Evolutionary conservation across 148 eudicot species (phyloP).

Genomic region (Fagopyrum homotropicum): DNA sequence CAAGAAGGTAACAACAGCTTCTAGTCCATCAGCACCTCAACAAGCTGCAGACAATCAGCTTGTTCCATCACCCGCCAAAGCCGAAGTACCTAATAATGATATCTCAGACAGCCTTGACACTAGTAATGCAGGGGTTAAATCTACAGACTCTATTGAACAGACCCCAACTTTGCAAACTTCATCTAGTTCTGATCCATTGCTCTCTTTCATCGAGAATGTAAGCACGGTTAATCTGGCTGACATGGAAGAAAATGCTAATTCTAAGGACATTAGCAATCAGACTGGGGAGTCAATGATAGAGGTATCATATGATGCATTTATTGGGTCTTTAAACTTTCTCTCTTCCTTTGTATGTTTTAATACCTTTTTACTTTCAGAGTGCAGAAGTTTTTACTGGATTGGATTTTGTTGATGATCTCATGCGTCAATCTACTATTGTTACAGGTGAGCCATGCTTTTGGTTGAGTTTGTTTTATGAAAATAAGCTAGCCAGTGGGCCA

Average conservation of each 20-base stretch:
- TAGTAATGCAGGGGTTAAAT: not conserved
- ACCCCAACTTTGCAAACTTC: slow-evolving; percentile 3
- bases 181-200: not conserved
- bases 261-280: slow-evolving; percentile 12
- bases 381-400: slow-evolving; percentile 27
- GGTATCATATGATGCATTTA: slow-evolving; percentile 20
- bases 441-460: slow-evolving; percentile 21
- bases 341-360: not conserved
- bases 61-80: slow-evolving; percentile 14
- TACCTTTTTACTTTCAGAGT: slow-evolving; percentile 23
- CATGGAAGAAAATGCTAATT: slow-evolving; percentile 15
- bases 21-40: not conserved
- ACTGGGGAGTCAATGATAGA: slow-evolving; percentile 23
- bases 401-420: slow-evolving; percentile 27
- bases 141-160: not conserved
- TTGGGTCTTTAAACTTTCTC: not conserved
- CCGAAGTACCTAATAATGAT: slow-evolving; percentile 12
- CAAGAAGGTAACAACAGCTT: slow-evolving; percentile 20
- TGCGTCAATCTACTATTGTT: slow-evolving; percentile 19
- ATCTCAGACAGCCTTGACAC: slow-evolving; percentile 14
- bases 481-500: not conserved
- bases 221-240: slow-evolving; percentile 13
- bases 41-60: slow-evolving; percentile 15
- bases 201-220: slow-evolving; percentile 17
- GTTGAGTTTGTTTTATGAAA: not conserved